Evolutionary conservation across 495 filamentous ascomycete species (phyloP).

Genomic region (Melanomma pulvis-pyrius): DNA sequence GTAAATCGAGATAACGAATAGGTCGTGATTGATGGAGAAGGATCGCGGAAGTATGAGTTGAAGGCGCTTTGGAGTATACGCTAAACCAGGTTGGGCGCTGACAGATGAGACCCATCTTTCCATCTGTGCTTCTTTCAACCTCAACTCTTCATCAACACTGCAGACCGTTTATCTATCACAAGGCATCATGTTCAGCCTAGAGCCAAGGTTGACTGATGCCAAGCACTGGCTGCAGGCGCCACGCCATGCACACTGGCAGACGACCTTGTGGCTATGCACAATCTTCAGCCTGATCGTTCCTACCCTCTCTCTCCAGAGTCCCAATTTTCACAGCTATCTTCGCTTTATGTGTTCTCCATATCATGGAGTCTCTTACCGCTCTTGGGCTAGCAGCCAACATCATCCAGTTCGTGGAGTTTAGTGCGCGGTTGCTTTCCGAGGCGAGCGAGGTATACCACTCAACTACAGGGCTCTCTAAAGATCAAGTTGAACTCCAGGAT

Average conservation of each 20-base stretch:
- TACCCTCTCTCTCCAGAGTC: no score
- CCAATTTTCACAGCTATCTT: no score
- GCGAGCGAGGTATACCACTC: constrained; percentile 5
- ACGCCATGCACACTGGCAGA: no score
- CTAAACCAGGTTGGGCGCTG: not conserved
- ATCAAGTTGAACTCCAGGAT: not conserved
- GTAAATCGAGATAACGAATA: not conserved
- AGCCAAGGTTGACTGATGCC: no score
- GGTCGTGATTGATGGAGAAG: not conserved
- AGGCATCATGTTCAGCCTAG: no score
- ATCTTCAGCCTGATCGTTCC: no score
- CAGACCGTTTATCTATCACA: not conserved
- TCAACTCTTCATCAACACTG: not conserved
- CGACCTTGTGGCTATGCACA: no score
- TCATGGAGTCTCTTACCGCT: constrained; percentile 7
- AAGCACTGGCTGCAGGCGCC: no score
- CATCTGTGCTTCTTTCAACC: not conserved
- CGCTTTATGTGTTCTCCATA: no score
- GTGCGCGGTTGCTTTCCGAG: not conserved
- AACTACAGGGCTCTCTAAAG: not conserved
- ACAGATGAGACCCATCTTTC: not conserved
- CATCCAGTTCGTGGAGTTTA: constrained; percentile 17
- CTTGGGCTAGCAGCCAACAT: constrained; percentile 9
- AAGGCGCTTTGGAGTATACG: no score
- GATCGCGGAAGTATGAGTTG: not conserved